These are phyloP conservation scores for Penicillium argentinense DNA, from an alignment of 495 filamentous ascomycete genomes.

Conservation along the genomic window DNA sequence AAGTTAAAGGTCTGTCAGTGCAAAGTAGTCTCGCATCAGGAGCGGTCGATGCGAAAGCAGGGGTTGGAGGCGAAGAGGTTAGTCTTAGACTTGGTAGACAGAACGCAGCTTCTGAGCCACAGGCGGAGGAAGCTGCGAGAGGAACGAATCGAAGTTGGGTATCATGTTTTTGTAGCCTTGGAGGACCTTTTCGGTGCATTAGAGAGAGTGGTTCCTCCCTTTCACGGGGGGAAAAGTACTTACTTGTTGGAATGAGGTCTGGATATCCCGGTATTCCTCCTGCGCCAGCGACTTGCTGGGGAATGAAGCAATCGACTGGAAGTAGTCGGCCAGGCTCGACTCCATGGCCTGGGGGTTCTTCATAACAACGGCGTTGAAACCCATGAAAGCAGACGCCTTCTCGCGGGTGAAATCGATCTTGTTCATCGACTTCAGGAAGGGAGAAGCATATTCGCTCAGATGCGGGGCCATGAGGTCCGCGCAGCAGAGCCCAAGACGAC, in stretches of 20 bases:
- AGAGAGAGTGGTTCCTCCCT: neutral
- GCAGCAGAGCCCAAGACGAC: constrained; percentile 82
- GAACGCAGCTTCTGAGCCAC: constrained; percentile 58
- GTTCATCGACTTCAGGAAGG: constrained; percentile 78
- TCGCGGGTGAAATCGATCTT: constrained; percentile 89
- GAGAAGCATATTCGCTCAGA: constrained; percentile 74
- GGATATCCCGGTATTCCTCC: constrained; percentile 52
- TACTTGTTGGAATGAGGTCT: constrained; percentile 54
- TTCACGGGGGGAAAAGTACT: neutral
- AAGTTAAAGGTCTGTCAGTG: no score
- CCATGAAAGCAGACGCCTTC: constrained; percentile 89
- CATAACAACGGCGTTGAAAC: constrained; percentile 81
- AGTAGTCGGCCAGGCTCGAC: constrained; percentile 75
- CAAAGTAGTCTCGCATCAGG: no score
- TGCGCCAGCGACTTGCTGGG: constrained; percentile 54
- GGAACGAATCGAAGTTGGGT: constrained; percentile 77
- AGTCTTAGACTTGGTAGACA: constrained; percentile 42
- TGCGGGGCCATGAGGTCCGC: constrained; percentile 75
- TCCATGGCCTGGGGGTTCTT: constrained; percentile 93
- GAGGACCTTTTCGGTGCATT: constrained; percentile 59
- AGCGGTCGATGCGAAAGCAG: constrained; percentile 2
- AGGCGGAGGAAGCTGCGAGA: constrained; percentile 62
- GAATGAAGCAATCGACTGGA: constrained; percentile 79
- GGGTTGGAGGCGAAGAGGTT: neutral
- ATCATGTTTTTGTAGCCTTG: constrained; percentile 83